phyloP scores from a whole-genome alignment of 805 yeast species.

The Saccharomyces paradoxus region DNA sequence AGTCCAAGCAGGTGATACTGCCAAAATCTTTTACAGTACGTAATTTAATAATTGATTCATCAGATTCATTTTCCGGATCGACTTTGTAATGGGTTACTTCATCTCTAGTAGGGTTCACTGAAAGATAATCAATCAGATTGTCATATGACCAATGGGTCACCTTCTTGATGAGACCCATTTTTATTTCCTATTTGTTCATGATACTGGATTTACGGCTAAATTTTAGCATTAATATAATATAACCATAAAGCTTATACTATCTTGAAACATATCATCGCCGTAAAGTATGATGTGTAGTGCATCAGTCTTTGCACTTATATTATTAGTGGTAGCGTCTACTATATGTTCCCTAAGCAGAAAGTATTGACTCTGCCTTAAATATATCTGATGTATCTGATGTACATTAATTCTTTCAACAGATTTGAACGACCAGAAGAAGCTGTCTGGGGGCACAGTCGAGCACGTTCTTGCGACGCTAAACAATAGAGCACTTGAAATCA shows the following conservation, averaged over 20 bases:
- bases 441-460: background rate
- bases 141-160: constrained; percentile 29
- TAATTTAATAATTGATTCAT: constrained; percentile 46
- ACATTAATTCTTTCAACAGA: background rate
- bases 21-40: constrained; percentile 56
- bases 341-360: too few relatives aligned
- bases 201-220: background rate
- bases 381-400: too few relatives aligned
- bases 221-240: background rate
- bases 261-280: background rate
- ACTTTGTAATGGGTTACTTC: constrained; percentile 63
- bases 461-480: background rate
- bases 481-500: background rate
- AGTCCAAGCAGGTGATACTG: constrained; percentile 57
- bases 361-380: too few relatives aligned
- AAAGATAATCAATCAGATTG: constrained; percentile 34
- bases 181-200: background rate
- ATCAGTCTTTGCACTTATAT: background rate
- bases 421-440: background rate
- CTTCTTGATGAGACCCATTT: constrained; percentile 28
- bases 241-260: background rate
- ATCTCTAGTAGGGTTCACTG: constrained; percentile 73
- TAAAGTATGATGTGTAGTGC: background rate
- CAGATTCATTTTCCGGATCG: constrained; percentile 40
- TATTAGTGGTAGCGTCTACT: too few relatives aligned